Percentiles rank a stretch among this genome's conserved stretches.
Evolutionary conservation across 148 eudicot species (phyloP).

Genomic region (Rhododendron ovatum): DNA sequence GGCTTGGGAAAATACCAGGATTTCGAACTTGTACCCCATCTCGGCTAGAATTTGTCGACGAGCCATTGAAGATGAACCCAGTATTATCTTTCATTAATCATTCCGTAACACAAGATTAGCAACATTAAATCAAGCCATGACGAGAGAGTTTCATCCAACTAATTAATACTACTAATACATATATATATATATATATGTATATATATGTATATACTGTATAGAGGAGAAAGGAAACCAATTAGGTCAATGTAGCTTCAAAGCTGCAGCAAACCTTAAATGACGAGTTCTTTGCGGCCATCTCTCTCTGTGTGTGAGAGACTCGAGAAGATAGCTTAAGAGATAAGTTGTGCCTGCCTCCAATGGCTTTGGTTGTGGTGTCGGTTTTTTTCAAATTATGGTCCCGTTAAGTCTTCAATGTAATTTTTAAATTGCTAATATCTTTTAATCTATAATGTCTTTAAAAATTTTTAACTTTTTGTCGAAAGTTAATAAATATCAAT

Average conservation of each 20-base stretch:
- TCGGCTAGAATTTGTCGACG: constrained; percentile 41
- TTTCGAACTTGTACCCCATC: constrained; percentile 47
- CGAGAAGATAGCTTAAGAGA: neutral
- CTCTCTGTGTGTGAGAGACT: neutral
- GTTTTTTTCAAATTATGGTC: too few relatives aligned
- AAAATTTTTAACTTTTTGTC: too few relatives aligned
- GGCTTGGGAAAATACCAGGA: constrained; percentile 29
- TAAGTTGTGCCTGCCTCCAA: neutral
- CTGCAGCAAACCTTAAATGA: constrained; percentile 6
- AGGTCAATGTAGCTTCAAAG: neutral
- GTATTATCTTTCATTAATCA: constrained; percentile 28
- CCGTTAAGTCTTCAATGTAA: too few relatives aligned
- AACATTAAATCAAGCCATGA: constrained; percentile 5
- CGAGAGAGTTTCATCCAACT: neutral
- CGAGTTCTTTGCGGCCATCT: neutral
- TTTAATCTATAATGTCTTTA: too few relatives aligned
- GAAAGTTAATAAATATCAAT: too few relatives aligned
- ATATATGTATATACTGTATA: neutral
- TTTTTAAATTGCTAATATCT: too few relatives aligned
- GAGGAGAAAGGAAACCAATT: neutral
- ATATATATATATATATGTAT: too few relatives aligned
- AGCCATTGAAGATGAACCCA: constrained; percentile 55
- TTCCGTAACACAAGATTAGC: neutral
- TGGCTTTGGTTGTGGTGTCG: too few relatives aligned
- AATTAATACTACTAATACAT: neutral